phyloP scores from a whole-genome alignment of 2,329 filamentous ascomycete species.

The Diaporthe sp. region DNA sequence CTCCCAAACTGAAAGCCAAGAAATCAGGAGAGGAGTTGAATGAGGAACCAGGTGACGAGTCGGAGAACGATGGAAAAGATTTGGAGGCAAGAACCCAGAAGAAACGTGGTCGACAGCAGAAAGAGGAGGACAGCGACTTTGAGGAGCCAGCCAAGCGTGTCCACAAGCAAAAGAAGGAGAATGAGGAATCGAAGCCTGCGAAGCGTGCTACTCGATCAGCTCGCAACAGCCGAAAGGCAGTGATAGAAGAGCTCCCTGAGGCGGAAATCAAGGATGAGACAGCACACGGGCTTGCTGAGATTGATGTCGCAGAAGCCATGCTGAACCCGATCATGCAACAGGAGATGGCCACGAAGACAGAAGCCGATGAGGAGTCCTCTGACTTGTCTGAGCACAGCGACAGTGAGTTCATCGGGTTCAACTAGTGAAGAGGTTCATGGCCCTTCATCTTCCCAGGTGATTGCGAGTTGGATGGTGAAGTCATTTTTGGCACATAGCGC shows the following conservation, averaged over 20 bases:
- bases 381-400: conserved; percentile 28
- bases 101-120: conserved; percentile 7
- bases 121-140: conserved; percentile 3
- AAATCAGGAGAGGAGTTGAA: background rate
- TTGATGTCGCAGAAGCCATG: conserved; percentile 9
- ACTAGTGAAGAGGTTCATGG: background rate
- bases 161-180: background rate
- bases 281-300: background rate
- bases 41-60: background rate
- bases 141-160: background rate
- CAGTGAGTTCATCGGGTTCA: background rate
- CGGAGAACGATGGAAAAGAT: background rate
- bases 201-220: background rate
- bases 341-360: background rate
- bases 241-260: background rate
- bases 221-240: conserved; percentile 7
- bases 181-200: background rate
- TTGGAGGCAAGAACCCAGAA: background rate
- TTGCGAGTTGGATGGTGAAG: too few relatives aligned
- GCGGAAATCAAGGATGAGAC: background rate
- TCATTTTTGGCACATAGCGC: background rate
- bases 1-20: conserved; percentile 1
- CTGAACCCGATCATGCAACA: background rate
- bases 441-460: too few relatives aligned
- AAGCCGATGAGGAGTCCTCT: background rate